Conservation (phyloP, 495 filamentous ascomycete genomes). For the Penicillium soppii region DNA sequence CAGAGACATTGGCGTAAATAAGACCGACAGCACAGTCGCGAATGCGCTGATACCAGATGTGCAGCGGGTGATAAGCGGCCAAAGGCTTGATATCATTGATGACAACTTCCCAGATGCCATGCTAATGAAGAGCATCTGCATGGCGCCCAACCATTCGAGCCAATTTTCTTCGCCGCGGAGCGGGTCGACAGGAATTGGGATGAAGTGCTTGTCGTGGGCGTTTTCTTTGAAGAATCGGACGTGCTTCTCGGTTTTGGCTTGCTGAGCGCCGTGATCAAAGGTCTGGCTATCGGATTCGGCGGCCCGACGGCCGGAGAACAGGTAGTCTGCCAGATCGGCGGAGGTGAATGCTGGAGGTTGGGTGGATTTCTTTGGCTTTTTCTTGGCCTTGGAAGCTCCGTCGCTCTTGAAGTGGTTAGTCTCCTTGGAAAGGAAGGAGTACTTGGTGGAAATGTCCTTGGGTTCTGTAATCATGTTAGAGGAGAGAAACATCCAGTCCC, state of each 20-base stretch:
- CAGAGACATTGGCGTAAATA: constrained; percentile 10
- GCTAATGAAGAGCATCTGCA: constrained; percentile 8
- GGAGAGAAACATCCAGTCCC: background rate
- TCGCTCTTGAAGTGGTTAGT: background rate
- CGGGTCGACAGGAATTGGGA: background rate
- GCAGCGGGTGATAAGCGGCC: background rate
- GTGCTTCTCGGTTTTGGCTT: background rate
- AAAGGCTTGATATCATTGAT: background rate
- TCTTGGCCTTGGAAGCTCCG: background rate
- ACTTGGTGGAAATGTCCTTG: too few relatives aligned
- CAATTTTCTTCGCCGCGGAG: constrained; percentile 1
- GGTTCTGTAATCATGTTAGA: constrained; percentile 1
- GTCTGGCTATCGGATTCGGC: background rate
- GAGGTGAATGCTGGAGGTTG: background rate
- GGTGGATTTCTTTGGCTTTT: background rate
- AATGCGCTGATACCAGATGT: constrained; percentile 9
- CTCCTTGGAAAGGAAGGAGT: too few relatives aligned
- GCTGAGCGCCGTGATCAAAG: background rate
- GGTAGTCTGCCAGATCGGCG: background rate
- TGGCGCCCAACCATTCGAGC: background rate
- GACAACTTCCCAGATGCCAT: constrained; percentile 10
- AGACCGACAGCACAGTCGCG: constrained; percentile 1
- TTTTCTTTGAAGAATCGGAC: constrained; percentile 9
- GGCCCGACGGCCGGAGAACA: background rate
- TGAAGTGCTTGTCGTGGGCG: constrained; percentile 10